Conservation (phyloP, 192 early-diverging fungal genomes). For the Umbelopsis sp. region DNA sequence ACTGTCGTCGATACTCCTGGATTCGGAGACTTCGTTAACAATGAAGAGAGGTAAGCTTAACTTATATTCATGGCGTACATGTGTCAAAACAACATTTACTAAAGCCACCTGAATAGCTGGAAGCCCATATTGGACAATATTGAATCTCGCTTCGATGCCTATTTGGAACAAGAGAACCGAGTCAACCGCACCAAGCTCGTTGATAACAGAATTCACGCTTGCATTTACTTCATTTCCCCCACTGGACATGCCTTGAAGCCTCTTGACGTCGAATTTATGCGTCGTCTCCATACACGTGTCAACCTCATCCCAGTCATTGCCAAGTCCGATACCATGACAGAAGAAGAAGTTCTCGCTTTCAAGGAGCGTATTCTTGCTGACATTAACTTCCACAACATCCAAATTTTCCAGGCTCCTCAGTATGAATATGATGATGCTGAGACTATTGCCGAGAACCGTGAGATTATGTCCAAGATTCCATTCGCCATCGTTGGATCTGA, state of each 20-base stretch:
- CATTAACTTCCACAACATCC: constrained; percentile 81
- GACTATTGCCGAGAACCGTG: constrained; percentile 76
- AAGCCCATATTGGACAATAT: constrained; percentile 95
- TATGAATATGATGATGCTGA: constrained; percentile 85
- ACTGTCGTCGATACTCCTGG: constrained; percentile 98
- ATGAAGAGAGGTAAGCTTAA: constrained; percentile 79
- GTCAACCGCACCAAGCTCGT: constrained; percentile 87
- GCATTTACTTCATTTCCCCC: constrained; percentile 97
- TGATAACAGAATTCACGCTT: constrained; percentile 93
- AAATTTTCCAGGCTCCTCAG: constrained; percentile 82
- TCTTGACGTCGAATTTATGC: constrained; percentile 96
- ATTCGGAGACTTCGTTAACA: constrained; percentile 98
- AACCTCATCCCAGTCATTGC: constrained; percentile 90
- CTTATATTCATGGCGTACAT: constrained; percentile 3
- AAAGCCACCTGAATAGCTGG: constrained; percentile 63
- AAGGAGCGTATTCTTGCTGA: constrained; percentile 86
- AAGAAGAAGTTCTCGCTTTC: constrained; percentile 78
- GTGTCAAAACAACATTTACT: not conserved
- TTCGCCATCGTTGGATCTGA: constrained; percentile 96
- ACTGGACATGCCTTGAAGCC: constrained; percentile 91
- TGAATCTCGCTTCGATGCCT: constrained; percentile 92
- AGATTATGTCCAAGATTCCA: constrained; percentile 90
- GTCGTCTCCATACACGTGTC: constrained; percentile 83
- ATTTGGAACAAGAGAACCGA: constrained; percentile 90
- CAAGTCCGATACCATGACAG: constrained; percentile 89